These are phyloP conservation scores for Cardamine resedifolia DNA, from an alignment of 345 rosid species.

Conservation along the genomic window DNA sequence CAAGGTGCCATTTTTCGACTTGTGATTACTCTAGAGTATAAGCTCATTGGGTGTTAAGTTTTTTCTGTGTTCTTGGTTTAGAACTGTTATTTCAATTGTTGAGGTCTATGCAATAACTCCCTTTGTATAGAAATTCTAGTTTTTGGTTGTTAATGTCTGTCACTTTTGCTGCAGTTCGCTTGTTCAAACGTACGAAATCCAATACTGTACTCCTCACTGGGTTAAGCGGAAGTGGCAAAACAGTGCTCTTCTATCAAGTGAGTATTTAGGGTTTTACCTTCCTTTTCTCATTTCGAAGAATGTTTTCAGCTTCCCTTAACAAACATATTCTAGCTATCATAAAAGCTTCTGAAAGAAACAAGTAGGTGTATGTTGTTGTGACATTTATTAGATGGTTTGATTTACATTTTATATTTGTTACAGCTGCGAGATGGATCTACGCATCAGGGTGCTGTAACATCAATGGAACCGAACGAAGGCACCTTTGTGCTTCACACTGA, in stretches of 20 bases:
- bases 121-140: not conserved
- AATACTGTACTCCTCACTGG: slow-evolving; percentile 78
- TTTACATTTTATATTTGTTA: slow-evolving; percentile 31
- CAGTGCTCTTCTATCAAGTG: slow-evolving; percentile 79
- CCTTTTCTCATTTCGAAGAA: not conserved
- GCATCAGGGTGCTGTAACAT: slow-evolving; percentile 84
- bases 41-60: not conserved
- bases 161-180: slow-evolving; percentile 30
- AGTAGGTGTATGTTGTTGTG: not conserved
- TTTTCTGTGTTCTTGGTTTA: not conserved
- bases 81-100: not conserved
- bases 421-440: slow-evolving; percentile 91
- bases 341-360: not conserved
- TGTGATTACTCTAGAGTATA: not conserved
- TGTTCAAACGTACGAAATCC: slow-evolving; percentile 47
- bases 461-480: slow-evolving; percentile 93
- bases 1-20: not conserved
- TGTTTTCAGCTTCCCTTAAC: not conserved
- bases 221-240: slow-evolving; percentile 84
- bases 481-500: slow-evolving; percentile 71
- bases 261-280: slow-evolving; percentile 4
- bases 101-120: not conserved
- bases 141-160: slow-evolving; percentile 4
- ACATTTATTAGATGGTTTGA: slow-evolving; percentile 1
- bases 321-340: not conserved